phyloP scores from a whole-genome alignment of 2,329 filamentous ascomycete species.

The Colletotrichum cordylinicola region DNA sequence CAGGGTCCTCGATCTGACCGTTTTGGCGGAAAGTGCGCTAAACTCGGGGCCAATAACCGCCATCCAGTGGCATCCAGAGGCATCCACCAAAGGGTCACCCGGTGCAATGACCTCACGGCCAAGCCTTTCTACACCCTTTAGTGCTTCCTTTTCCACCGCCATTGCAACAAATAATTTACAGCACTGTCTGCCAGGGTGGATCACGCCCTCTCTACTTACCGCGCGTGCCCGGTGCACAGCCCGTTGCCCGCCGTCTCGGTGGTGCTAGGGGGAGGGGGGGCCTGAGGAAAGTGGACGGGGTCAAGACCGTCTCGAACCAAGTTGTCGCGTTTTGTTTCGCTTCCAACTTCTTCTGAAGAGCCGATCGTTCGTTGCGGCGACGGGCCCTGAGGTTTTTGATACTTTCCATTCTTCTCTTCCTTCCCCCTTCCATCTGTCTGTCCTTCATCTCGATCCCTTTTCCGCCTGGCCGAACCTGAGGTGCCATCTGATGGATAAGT shows the following conservation, averaged over 20 bases:
- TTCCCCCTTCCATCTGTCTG: not conserved
- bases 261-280: not conserved
- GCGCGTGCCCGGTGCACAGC: constrained; percentile 19
- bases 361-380: not conserved
- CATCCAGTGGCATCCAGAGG: constrained; percentile 1
- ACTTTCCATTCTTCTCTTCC: not conserved
- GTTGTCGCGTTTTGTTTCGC: not conserved
- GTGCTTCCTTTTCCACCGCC: constrained; percentile 2
- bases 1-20: constrained; percentile 19
- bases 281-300: not conserved
- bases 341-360: not conserved
- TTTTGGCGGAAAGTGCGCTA: constrained; percentile 14
- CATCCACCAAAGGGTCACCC: constrained; percentile 1
- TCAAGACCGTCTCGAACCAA: not conserved
- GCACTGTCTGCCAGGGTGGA: not conserved
- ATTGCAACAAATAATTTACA: not conserved
- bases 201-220: constrained; percentile 12
- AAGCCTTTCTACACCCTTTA: not conserved
- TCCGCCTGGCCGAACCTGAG: not conserved
- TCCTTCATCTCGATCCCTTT: not conserved
- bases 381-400: not conserved
- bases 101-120: constrained; percentile 20
- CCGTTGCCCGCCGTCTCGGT: not conserved
- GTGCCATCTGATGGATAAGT: not conserved
- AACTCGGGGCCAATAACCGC: constrained; percentile 3